Percentiles rank a stretch among this genome's conserved stretches.
These are phyloP conservation scores for Chrysoporthe cubensis DNA, from an alignment of 2,329 filamentous ascomycete genomes.

Conservation along the genomic window DNA sequence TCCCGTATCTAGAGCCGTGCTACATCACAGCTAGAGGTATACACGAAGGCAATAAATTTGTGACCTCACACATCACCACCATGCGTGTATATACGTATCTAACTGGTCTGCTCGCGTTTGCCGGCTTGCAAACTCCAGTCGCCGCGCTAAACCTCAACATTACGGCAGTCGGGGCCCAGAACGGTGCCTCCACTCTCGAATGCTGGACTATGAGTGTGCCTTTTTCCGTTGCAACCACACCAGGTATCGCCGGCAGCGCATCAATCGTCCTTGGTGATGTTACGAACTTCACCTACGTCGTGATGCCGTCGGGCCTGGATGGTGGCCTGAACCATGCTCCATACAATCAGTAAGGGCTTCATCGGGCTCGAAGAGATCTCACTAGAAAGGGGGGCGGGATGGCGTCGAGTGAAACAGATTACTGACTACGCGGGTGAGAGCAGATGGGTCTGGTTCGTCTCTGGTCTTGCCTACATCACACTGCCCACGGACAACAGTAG, in stretches of 20 bases:
- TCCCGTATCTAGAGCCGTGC: not conserved
- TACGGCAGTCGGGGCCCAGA: constrained; percentile 43
- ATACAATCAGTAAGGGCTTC: constrained; percentile 41
- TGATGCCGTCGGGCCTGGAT: constrained; percentile 43
- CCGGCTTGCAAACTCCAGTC: not conserved
- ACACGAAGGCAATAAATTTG: not conserved
- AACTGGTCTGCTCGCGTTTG: not conserved
- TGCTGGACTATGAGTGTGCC: constrained; percentile 49
- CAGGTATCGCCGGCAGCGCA: constrained; percentile 40
- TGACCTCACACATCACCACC: not conserved
- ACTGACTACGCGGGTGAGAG: not conserved
- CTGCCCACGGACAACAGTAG: constrained; percentile 42
- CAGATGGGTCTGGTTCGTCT: constrained; percentile 43
- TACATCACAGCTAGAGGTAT: rapidly evolving
- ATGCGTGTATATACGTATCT: not conserved
- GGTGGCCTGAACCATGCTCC: constrained; percentile 48
- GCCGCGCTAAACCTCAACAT: constrained; percentile 41
- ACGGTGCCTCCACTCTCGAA: constrained; percentile 46
- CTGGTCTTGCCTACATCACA: constrained; percentile 46
- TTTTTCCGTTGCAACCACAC: constrained; percentile 37
- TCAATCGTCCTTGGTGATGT: constrained; percentile 39
- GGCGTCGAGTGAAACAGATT: not conserved
- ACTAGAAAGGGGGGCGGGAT: too few relatives aligned
- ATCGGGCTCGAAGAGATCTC: too few relatives aligned
- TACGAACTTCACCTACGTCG: constrained; percentile 40